Evolutionary conservation across 2,329 filamentous ascomycete genomes (phyloP), one percentile per base, ranked within the genome.

Genomic region (Colletotrichum ledebouriae): DNA sequence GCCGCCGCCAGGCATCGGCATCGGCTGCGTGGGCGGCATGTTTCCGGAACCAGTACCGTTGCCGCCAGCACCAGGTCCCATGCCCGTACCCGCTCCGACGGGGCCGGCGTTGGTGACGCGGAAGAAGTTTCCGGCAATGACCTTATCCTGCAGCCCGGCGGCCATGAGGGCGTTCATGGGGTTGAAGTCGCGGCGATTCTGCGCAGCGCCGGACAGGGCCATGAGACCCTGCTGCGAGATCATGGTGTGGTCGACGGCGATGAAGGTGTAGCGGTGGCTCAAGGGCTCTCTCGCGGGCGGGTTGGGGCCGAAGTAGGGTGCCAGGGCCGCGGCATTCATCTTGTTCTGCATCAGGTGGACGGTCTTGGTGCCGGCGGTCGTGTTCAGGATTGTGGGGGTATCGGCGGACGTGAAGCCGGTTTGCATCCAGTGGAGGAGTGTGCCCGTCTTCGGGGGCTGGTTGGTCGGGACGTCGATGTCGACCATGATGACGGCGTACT

Each of bases 391-490:
- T 22, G 72, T 73, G 13, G 72, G 53, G 7, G 63, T 62, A 25
- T 73, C 71, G 7, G 76, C 70, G 11, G 76, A 75, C 22, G 72
- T 74, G 46, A 83, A 71, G 42, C 79, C 79, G 0, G 80, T 78
- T 68, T 85, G 82, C 55, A 84, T 73, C 77, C 82, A 84, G 75
- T 86, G 84, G 59, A 85, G 72, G 37, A 84, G 77, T 2, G 84
- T 84, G 5, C 82, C 78, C 1, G 70, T 71, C 70, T 70, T 70
- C 37, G 70, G 85, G 74, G 33, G 82, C 68, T 29, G 39, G 66
- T 73, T 73, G 52, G 69, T 69, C 61, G 84, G 84, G 1, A 84
- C 80, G 75, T 86, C 84, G 15, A 84, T 76, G 70, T 86, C 84
- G 33, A 86, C 71, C 53, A 73, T 74, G 25, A 84, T 72, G 63